Evolutionary conservation across 305 asterid species (phyloP).

Genomic region (Caryopteris hybrid): DNA sequence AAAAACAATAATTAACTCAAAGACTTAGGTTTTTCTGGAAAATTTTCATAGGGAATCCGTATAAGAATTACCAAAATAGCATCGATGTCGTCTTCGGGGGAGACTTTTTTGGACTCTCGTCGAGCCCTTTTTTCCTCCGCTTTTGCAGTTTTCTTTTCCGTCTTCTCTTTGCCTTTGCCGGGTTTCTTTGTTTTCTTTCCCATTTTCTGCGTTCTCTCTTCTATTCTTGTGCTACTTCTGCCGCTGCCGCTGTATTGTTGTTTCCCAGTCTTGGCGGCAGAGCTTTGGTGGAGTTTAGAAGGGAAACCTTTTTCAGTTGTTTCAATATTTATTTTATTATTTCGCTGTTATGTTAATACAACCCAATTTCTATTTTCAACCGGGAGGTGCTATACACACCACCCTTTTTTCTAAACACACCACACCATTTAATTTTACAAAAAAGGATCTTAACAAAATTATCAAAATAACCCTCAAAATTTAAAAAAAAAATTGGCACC

Average conservation of each 20-base stretch:
- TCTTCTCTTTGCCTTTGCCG: constrained; percentile 96
- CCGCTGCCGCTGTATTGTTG: no score
- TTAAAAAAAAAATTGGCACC: no score
- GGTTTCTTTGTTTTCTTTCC: constrained; percentile 91
- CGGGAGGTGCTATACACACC: no score
- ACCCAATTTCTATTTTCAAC: no score
- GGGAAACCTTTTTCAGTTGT: not conserved
- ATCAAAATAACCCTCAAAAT: no score
- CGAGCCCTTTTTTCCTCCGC: constrained; percentile 82
- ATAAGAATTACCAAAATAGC: constrained; percentile 67
- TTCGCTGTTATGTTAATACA: no score
- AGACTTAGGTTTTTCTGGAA: no score
- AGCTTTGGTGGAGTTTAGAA: not conserved
- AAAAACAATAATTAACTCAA: no score
- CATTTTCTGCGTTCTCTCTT: constrained; percentile 33
- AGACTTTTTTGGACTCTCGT: constrained; percentile 79
- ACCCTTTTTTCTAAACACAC: no score
- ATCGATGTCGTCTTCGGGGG: constrained; percentile 98
- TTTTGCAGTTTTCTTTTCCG: constrained; percentile 80
- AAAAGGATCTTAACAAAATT: no score
- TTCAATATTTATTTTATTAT: not conserved
- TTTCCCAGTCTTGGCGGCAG: not conserved
- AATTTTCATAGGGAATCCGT: not conserved
- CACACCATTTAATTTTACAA: no score
- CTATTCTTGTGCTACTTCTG: not conserved